Evolutionary conservation across 2,329 filamentous ascomycete genomes (phyloP).

Genomic region (Proliferodiscus dingleyae): DNA sequence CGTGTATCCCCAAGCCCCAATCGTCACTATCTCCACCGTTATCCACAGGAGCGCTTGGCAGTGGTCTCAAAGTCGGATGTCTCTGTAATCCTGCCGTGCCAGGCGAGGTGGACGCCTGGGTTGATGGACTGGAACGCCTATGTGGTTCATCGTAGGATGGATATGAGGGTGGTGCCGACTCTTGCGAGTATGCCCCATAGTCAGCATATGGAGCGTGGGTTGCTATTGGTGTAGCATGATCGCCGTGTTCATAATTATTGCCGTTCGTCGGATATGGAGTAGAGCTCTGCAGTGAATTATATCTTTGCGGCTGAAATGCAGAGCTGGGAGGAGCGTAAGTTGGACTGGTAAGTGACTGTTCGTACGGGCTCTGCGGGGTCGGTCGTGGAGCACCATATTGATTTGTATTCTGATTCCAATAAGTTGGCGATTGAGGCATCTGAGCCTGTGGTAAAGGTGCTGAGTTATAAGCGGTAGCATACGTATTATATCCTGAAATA

Average conservation of each 20-base stretch:
- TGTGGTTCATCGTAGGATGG: conserved; percentile 18
- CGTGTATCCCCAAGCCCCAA: conserved; percentile 21
- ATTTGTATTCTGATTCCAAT: conserved; percentile 19
- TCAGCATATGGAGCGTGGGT: conserved; percentile 22
- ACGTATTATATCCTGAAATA: conserved; percentile 54
- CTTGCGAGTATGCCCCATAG: conserved; percentile 20
- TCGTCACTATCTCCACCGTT: conserved; percentile 25
- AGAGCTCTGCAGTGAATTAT: conserved; percentile 20
- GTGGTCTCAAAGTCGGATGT: conserved; percentile 31
- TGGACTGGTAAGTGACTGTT: conserved; percentile 23
- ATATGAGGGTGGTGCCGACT: conserved; percentile 12
- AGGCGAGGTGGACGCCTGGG: conserved; percentile 10
- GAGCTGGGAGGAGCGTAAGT: conserved; percentile 24
- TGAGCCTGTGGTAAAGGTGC: conserved; percentile 39
- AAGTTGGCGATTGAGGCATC: conserved; percentile 36
- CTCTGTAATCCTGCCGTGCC: conserved; percentile 23
- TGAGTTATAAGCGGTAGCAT: conserved; percentile 33
- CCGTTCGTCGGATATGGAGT: conserved; percentile 27
- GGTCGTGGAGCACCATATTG: conserved; percentile 23
- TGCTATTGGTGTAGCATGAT: conserved; percentile 21
- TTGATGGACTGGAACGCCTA: conserved; percentile 15
- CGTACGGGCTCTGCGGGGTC: conserved; percentile 23
- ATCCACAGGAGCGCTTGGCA: conserved; percentile 30
- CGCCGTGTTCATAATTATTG: conserved; percentile 18
- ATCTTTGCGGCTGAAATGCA: conserved; percentile 22